Evolutionary conservation across 2,329 filamentous ascomycete genomes (phyloP).

Genomic region (Gliomastix tumulicola): DNA sequence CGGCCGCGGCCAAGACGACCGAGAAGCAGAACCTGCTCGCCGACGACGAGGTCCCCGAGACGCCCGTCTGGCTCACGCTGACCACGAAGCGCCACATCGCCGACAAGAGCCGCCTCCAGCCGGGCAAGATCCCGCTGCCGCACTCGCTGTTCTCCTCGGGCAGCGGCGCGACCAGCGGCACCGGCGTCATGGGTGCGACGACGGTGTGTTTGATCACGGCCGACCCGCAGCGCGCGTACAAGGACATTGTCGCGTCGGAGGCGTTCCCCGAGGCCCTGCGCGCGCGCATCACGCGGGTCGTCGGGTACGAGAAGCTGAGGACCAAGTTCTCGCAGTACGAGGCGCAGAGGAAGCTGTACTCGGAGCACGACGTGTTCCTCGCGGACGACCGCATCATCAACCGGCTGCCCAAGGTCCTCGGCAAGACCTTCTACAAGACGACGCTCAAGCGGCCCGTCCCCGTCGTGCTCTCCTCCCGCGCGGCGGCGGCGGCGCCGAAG

Average conservation of each 20-base stretch:
- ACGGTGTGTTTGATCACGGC: slow-evolving; percentile 85
- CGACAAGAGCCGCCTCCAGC: slow-evolving; percentile 75
- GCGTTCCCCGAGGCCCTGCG: slow-evolving; percentile 62
- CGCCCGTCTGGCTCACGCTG: slow-evolving; percentile 54
- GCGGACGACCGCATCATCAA: slow-evolving; percentile 81
- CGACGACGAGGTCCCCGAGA: slow-evolving; percentile 29
- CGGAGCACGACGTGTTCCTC: slow-evolving; percentile 89
- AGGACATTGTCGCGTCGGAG: slow-evolving; percentile 73
- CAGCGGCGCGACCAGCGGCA: no score
- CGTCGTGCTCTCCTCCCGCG: slow-evolving; percentile 60
- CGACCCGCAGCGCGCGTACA: slow-evolving; percentile 76
- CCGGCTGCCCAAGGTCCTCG: slow-evolving; percentile 67
- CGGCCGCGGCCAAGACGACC: slow-evolving; percentile 37
- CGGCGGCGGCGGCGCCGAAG: slow-evolving; percentile 53
- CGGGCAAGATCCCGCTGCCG: slow-evolving; percentile 72
- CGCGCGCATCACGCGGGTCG: slow-evolving; percentile 65
- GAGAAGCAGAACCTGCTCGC: slow-evolving; percentile 51
- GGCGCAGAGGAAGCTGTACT: slow-evolving; percentile 71
- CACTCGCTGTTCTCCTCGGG: slow-evolving; percentile 59
- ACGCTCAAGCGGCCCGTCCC: slow-evolving; percentile 83
- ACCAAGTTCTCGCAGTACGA: slow-evolving; percentile 87
- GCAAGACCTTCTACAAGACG: slow-evolving; percentile 87
- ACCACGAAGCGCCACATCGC: slow-evolving; percentile 59
- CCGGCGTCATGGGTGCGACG: no score
- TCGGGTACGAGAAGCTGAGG: slow-evolving; percentile 73